Evolutionary conservation across 139 green algal species (phyloP).

Genomic region (Pycnococcus provasolii): DNA sequence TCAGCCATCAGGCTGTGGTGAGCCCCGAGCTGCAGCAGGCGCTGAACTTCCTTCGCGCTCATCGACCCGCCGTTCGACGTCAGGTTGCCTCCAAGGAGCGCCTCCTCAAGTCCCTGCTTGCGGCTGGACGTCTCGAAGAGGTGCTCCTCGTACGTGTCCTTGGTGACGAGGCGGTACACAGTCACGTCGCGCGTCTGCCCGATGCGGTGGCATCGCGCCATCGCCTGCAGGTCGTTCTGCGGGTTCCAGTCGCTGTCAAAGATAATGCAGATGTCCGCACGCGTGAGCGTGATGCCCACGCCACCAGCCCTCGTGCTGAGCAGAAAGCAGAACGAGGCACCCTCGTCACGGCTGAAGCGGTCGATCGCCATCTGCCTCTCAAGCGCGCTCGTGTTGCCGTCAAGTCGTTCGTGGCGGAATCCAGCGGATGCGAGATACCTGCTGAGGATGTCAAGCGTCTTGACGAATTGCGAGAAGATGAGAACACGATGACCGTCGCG

Average conservation of each 20-base stretch:
- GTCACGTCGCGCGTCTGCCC: slow-evolving; percentile 75
- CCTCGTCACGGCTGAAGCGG: slow-evolving; percentile 47
- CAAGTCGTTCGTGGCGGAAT: slow-evolving; percentile 72
- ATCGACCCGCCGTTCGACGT: too few species aligned
- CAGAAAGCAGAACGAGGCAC: slow-evolving; percentile 32
- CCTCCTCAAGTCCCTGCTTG: slow-evolving; percentile 81
- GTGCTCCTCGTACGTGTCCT: slow-evolving; percentile 79
- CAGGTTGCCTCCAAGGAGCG: slow-evolving; percentile 58
- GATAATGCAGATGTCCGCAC: slow-evolving; percentile 85
- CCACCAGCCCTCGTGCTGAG: slow-evolving; percentile 58
- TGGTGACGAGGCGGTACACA: slow-evolving; percentile 79
- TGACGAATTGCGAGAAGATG: slow-evolving; percentile 82
- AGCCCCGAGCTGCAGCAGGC: slow-evolving; percentile 3
- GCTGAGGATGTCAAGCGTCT: slow-evolving; percentile 80
- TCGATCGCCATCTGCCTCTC: slow-evolving; percentile 78
- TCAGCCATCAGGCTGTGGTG: slow-evolving; percentile 22
- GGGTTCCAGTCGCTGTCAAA: slow-evolving; percentile 93
- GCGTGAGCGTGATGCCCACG: slow-evolving; percentile 91
- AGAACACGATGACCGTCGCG: slow-evolving; percentile 67
- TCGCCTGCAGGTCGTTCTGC: slow-evolving; percentile 86
- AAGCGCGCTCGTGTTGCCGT: slow-evolving; percentile 44
- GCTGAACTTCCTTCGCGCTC: background rate
- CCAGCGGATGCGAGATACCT: slow-evolving; percentile 47
- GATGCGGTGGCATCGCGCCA: slow-evolving; percentile 92
- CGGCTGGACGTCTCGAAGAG: slow-evolving; percentile 53